phyloP scores from a whole-genome alignment of 345 rosid species.

The Tarenaya hassleriana region DNA sequence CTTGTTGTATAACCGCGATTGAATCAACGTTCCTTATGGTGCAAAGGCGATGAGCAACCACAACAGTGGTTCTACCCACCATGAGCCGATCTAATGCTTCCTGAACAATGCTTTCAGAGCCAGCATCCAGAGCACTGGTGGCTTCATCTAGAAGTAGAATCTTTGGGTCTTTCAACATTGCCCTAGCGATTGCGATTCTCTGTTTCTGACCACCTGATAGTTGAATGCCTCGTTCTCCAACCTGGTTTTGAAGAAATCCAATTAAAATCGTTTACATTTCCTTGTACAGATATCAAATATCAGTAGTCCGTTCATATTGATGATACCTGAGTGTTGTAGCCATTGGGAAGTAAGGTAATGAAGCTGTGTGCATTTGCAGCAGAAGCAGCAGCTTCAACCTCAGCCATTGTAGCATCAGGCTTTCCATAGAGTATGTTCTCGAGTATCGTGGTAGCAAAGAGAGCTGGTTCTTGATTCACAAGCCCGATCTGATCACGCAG shows the following conservation, averaged over 20 bases:
- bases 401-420: conserved; percentile 82
- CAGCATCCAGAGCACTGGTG: conserved; percentile 95
- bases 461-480: conserved; percentile 98
- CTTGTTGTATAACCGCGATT: conserved; percentile 95
- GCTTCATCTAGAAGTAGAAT: conserved; percentile 97
- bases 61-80: conserved; percentile 96
- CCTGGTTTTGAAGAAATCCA: conserved; percentile 37
- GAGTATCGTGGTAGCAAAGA: conserved; percentile 88
- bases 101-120: conserved; percentile 98
- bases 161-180: conserved; percentile 92
- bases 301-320: neutral
- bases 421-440: conserved; percentile 91
- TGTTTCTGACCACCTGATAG: conserved; percentile 98
- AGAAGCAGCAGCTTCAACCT: conserved; percentile 88
- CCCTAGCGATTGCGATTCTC: conserved; percentile 97
- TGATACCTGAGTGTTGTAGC: conserved; percentile 87
- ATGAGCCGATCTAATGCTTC: conserved; percentile 96
- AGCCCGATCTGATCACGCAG: conserved; percentile 87
- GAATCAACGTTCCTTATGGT: conserved; percentile 91
- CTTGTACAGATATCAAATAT: neutral
- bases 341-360: conserved; percentile 85
- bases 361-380: conserved; percentile 97
- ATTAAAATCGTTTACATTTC: neutral
- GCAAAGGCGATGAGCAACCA: conserved; percentile 96
- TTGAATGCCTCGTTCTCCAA: conserved; percentile 96